Conservation (phyloP, 2,329 filamentous ascomycete genomes). For the Reticulascus tulasneorum region DNA sequence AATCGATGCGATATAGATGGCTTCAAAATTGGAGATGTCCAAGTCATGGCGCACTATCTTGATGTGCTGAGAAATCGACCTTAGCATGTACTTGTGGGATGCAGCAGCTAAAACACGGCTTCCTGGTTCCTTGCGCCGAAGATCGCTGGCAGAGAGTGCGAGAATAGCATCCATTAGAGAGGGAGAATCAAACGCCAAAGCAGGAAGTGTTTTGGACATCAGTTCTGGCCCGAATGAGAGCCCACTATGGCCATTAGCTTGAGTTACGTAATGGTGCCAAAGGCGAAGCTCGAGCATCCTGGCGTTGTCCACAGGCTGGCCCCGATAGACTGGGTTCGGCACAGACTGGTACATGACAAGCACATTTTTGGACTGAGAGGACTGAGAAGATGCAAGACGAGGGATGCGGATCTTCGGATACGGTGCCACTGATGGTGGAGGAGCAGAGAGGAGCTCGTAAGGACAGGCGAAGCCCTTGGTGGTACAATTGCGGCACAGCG, state of each 20-base stretch:
- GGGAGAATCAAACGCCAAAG: neutral
- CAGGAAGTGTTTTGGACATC: neutral
- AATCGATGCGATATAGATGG: neutral
- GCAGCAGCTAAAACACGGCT: neutral
- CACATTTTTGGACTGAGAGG: neutral
- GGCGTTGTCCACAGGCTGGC: neutral
- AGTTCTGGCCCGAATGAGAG: neutral
- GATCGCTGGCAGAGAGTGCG: neutral
- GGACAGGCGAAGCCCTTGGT: too few relatives aligned
- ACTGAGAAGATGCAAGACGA: neutral
- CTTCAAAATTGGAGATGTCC: neutral
- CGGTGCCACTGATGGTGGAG: too few relatives aligned
- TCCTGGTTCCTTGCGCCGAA: neutral
- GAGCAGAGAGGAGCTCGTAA: too few relatives aligned
- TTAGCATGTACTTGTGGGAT: neutral
- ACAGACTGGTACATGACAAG: neutral
- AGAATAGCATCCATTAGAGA: neutral
- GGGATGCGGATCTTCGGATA: neutral
- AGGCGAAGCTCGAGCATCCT: neutral
- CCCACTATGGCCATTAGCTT: neutral
- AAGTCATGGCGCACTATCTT: neutral
- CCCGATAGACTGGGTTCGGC: neutral
- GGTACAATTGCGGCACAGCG: too few relatives aligned
- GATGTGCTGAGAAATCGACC: neutral
- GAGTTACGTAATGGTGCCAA: neutral